Base-by-base conservation (phyloP, 306 rosid species). In the Aeschynomene evenia region DNA sequence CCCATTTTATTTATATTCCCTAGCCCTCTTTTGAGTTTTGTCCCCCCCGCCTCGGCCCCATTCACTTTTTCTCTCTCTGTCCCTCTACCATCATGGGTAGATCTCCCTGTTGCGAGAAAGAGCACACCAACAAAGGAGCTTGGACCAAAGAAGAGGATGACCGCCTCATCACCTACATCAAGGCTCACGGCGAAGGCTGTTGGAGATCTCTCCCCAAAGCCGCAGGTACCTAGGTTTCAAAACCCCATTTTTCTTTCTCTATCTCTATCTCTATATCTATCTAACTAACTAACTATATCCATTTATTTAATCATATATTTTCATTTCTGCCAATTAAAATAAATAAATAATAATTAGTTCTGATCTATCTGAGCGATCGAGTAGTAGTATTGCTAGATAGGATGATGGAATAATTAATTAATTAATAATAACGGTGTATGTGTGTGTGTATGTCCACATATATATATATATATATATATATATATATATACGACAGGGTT, bases 91-190 rank as follows among this genome's bases (percentile, higher is more conserved):
- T 57, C 70, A 84, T 78, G 85, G 81, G 79, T 33, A 82, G 91
- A 67, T 70, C 81, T 63, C 89, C 95, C 24, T 88, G 89, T 11
- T 83, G 87, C 12, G 86, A 84, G 61, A 84, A 80, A 67, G 81
- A 73, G 23, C 82, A 86, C 73, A 86, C 79, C 0, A 75, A 72
- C 65, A 88, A 77, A 73, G 91, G 91, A 22, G 70, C 91, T 21
- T 88, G 91, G 95, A 70, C 89, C 33, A 88, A 75, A 73, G 85
- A 84, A 14, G 95, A 88, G 76, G 95, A 88, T 5, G 55, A 84
- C 22, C 79, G 79, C 42, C 95, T 88, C 73, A 63, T 70, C 18
- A 70, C 49, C 39, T 78, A 82, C 65, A 79, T 88, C 84, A 72
- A 80, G 12, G 6, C 31, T 11, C 80, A 88, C 5, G 91, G 91